A percentile compares a stretch with the other conserved stretches of the same genome.
These are phyloP conservation scores for Lactarius evosmus DNA, from an alignment of 768 basidiomycete genomes.

Conservation along the genomic window DNA sequence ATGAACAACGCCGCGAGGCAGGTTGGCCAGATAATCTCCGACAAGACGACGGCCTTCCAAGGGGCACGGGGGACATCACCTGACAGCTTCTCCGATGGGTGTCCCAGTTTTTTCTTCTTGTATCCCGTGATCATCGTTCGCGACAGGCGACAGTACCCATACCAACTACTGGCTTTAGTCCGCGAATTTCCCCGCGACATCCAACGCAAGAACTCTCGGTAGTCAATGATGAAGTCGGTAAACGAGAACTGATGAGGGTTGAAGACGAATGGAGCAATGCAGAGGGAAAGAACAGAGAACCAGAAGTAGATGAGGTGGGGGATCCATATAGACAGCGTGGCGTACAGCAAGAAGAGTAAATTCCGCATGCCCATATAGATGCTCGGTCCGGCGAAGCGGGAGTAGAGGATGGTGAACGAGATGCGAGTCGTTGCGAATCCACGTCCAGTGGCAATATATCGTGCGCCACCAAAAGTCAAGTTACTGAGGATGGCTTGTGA, in stretches of 20 bases:
- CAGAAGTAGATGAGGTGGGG: slow-evolving; percentile 98
- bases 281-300: slow-evolving; percentile 92
- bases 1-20: slow-evolving; percentile 73
- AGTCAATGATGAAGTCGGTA: slow-evolving; percentile 97
- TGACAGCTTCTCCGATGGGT: slow-evolving; percentile 96
- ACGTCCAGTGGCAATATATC: slow-evolving; percentile 98
- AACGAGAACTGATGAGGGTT: slow-evolving; percentile 99
- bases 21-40: slow-evolving; percentile 81
- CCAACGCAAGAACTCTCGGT: slow-evolving; percentile 97
- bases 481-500: slow-evolving; percentile 96
- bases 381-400: slow-evolving; percentile 98
- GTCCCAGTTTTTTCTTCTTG: slow-evolving; percentile 98
- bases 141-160: slow-evolving; percentile 97
- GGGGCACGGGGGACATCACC: slow-evolving; percentile 89
- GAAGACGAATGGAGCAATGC: slow-evolving; percentile 97
- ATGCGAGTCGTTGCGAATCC: slow-evolving; percentile 98
- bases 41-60: slow-evolving; percentile 79
- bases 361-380: slow-evolving; percentile 99
- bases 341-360: slow-evolving; percentile 83
- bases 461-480: slow-evolving; percentile 95
- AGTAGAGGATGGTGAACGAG: slow-evolving; percentile 94
- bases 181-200: slow-evolving; percentile 98
- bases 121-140: slow-evolving; percentile 98
- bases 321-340: slow-evolving; percentile 89
- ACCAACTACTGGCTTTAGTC: slow-evolving; percentile 97